Base-by-base conservation (phyloP, 2,329 filamentous ascomycete genomes). In the Neopestalotiopsis rosae region DNA sequence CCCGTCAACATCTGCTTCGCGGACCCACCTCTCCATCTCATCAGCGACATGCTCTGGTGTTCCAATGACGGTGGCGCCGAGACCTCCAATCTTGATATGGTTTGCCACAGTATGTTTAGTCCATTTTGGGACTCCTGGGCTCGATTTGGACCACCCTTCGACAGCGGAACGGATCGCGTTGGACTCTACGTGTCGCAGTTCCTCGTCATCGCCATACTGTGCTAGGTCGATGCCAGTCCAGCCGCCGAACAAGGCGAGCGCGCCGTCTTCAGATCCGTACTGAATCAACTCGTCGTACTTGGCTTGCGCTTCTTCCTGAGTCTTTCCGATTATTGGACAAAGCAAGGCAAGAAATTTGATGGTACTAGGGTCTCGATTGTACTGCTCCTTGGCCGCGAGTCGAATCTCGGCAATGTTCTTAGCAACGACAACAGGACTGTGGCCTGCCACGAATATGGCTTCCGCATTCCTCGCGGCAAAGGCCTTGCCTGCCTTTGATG, bases 141-240 rank as follows among this genome's bases (percentile, higher is more conserved):
- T 67, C 7, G 65, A 67, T 34, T 61, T 67, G 28, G 65, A 67
- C 65, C 65, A 67, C 1, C 65, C 65, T 20, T 67, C 65, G 14
- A 67, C 65, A 6, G 65, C 65, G 10, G 65, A 67, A 10, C 65
- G 65, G 56, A 67, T 67, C 1, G 65, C 65, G 34, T 67, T 67
- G 17, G 65, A 67, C 56, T 67, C 65, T 5, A 67, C 65, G 30
- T 67, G 65, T 10, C 65, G 56, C 5, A 67, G 65, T 20, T 67
- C 65, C 30, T 67, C 52, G 56, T 67, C 65, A 34, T 67, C 65
- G 38, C 56, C 65, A 24, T 67, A 67, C 20, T 67, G 7, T n/a
- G 65, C 65, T 30, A 67, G 24, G 56, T 67, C 65, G 49, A 67
- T 67, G n/a, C 65, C 65, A 32, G 65, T 67, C 65, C 65, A 67